These are phyloP conservation scores for Bolboschoenus planiculmis DNA, from an alignment of 176 grass and related monocot genomes.

Conservation along the genomic window DNA sequence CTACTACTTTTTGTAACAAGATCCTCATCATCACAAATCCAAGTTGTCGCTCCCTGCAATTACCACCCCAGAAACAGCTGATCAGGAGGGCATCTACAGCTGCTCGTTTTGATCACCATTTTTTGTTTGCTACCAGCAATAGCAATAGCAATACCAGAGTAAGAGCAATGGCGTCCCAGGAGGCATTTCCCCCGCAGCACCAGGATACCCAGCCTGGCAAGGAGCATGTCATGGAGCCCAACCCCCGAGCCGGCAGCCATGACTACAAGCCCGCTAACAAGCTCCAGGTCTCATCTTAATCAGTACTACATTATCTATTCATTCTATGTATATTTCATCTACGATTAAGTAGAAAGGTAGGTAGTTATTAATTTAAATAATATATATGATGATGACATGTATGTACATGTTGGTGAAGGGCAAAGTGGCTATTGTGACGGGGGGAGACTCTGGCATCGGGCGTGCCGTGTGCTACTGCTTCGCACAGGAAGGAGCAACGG, in stretches of 20 bases:
- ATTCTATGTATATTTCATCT: no score
- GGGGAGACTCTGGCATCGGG: slow-evolving; percentile 89
- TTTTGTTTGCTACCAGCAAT: neutral
- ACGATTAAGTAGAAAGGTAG: no score
- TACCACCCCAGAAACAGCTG: neutral
- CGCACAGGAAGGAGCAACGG: slow-evolving; percentile 62
- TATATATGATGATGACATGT: no score
- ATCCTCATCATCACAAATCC: neutral
- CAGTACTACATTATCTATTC: neutral
- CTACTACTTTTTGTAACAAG: neutral
- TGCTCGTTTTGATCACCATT: neutral
- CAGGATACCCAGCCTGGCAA: slow-evolving; percentile 53
- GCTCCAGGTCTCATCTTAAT: slow-evolving; percentile 32
- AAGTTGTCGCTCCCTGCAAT: no score
- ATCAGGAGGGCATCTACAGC: neutral
- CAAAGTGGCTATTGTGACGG: slow-evolving; percentile 73
- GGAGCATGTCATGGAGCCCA: slow-evolving; percentile 65
- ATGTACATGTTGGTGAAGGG: no score
- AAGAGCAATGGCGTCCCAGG: slow-evolving; percentile 49
- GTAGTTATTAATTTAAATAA: no score
- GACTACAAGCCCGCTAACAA: slow-evolving; percentile 58
- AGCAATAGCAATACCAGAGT: neutral
- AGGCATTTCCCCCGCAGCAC: slow-evolving; percentile 46
- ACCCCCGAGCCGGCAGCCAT: slow-evolving; percentile 31
- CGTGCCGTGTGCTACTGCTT: slow-evolving; percentile 74